Conservation (phyloP, 345 rosid species). For the Arabidopsis arenosa region DNA sequence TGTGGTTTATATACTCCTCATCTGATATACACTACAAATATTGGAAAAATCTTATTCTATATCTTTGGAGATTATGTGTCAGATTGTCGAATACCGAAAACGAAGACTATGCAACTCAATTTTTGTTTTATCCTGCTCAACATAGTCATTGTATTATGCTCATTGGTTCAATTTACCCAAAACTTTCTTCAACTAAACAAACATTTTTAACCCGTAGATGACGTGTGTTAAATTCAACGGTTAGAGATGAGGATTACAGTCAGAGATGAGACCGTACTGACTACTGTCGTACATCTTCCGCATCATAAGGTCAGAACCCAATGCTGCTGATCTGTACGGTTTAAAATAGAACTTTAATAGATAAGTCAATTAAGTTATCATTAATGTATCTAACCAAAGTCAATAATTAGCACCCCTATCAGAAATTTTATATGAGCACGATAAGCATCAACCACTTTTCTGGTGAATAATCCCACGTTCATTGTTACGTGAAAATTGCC, state of each 20-base stretch:
- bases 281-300: slow-evolving; percentile 25
- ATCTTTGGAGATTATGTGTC: background rate
- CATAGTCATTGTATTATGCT: background rate
- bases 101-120: background rate
- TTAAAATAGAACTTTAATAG: background rate
- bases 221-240: background rate
- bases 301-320: slow-evolving; percentile 31
- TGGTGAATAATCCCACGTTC: slow-evolving; percentile 30
- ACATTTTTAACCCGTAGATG: background rate
- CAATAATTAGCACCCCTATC: slow-evolving; percentile 33
- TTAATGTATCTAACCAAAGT: slow-evolving; percentile 13
- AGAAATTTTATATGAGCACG: slow-evolving; percentile 16
- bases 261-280: background rate
- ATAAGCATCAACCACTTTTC: slow-evolving; percentile 33
- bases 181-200: no score
- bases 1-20: background rate
- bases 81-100: background rate
- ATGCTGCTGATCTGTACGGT: slow-evolving; percentile 36
- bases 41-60: no score
- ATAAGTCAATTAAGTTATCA: slow-evolving; percentile 37
- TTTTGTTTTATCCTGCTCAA: background rate
- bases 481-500: slow-evolving; percentile 26
- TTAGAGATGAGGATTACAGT: slow-evolving; percentile 34
- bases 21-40: background rate
- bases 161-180: no score